A percentile compares a stretch with the other conserved stretches of the same genome.
phyloP scores from a whole-genome alignment of 78 protist species.

The Bodo saltans region DNA sequence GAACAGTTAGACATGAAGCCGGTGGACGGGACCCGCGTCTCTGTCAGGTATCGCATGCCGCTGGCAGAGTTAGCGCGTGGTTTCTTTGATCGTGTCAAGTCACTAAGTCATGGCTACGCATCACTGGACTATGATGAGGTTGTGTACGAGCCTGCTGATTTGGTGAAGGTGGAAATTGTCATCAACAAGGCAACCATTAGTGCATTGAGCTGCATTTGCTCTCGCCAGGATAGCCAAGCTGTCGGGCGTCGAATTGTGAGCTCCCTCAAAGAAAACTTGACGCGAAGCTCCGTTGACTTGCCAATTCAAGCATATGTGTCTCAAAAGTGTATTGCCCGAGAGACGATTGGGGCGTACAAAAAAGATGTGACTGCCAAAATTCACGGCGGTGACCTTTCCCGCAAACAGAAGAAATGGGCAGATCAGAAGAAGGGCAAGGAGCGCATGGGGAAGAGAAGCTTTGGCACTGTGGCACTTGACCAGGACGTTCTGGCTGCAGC shows the following conservation, averaged over 20 bases:
- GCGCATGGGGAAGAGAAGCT: slow-evolving; percentile 41
- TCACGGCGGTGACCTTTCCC: slow-evolving; percentile 82
- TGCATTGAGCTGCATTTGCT: slow-evolving; percentile 64
- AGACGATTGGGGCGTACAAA: slow-evolving; percentile 58
- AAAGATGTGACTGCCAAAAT: slow-evolving; percentile 85
- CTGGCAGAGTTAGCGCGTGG: slow-evolving; percentile 64
- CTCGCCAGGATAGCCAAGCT: neutral
- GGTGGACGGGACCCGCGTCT: slow-evolving; percentile 36
- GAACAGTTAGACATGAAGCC: slow-evolving; percentile 11
- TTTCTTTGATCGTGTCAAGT: slow-evolving; percentile 65
- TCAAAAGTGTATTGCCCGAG: slow-evolving; percentile 59
- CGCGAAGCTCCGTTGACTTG: slow-evolving; percentile 58
- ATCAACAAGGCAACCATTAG: slow-evolving; percentile 69
- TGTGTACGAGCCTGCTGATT: slow-evolving; percentile 49
- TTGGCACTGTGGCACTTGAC: neutral
- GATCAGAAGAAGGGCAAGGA: slow-evolving; percentile 88
- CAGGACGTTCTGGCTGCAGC: slow-evolving; percentile 17
- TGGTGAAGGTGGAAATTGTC: slow-evolving; percentile 41
- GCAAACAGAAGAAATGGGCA: slow-evolving; percentile 73
- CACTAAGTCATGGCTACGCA: slow-evolving; percentile 63
- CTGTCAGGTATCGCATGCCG: slow-evolving; percentile 59
- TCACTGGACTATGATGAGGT: slow-evolving; percentile 68
- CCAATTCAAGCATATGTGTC: slow-evolving; percentile 71
- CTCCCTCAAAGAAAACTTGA: neutral
- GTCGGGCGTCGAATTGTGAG: neutral